phyloP scores from a whole-genome alignment of 768 basidiomycete genomes.

The Leccinum olivaceopallidum region DNA sequence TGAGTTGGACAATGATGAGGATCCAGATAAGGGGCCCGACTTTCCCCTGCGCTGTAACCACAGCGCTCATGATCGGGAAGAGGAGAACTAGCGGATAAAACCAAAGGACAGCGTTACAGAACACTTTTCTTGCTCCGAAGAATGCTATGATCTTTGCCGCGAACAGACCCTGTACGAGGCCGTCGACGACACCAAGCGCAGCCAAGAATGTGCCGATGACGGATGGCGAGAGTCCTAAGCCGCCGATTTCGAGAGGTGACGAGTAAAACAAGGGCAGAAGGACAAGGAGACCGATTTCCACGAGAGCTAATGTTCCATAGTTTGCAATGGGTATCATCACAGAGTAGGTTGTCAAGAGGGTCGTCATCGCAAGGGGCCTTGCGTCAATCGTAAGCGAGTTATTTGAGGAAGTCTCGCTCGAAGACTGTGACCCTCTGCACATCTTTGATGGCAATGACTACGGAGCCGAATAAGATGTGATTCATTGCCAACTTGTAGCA shows the following conservation, averaged over 20 bases:
- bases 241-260: constrained; percentile 44
- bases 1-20: constrained; percentile 32
- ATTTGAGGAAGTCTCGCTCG: constrained; percentile 3
- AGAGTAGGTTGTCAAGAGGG: constrained; percentile 26
- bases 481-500: neutral
- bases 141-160: constrained; percentile 40
- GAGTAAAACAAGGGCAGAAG: constrained; percentile 48
- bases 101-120: constrained; percentile 38
- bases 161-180: constrained; percentile 41
- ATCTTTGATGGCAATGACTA: constrained; percentile 30
- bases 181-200: constrained; percentile 37
- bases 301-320: constrained; percentile 42
- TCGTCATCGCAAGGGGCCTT: constrained; percentile 34
- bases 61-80: constrained; percentile 47
- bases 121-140: constrained; percentile 43
- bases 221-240: constrained; percentile 41
- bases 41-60: constrained; percentile 34
- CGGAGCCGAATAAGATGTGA: neutral
- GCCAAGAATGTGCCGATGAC: constrained; percentile 43
- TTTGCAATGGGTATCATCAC: constrained; percentile 46
- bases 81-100: constrained; percentile 40
- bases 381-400: neutral
- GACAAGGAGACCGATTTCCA: constrained; percentile 40
- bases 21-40: constrained; percentile 39
- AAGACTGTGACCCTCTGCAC: neutral